These are phyloP conservation scores for Xerocomellus intermedius DNA, from an alignment of 768 basidiomycete species.

Conservation along the genomic window DNA sequence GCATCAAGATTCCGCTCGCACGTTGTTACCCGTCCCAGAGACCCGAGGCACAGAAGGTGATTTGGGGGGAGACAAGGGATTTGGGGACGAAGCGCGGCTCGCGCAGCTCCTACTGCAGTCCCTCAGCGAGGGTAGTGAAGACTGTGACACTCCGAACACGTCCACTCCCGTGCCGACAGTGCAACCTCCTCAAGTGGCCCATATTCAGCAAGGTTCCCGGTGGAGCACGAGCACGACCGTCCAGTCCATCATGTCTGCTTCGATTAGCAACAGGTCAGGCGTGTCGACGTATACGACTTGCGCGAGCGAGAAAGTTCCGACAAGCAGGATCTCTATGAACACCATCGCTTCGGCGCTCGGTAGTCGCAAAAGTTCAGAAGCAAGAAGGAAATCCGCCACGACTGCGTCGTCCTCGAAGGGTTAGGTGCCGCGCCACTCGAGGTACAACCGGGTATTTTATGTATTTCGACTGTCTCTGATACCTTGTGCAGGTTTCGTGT, in stretches of 20 bases:
- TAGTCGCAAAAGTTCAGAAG: slow-evolving; percentile 28
- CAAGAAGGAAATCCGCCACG: slow-evolving; percentile 24
- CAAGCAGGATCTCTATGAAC: slow-evolving; percentile 28
- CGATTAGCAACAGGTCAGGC: slow-evolving; percentile 26
- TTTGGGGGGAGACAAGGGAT: slow-evolving; percentile 14
- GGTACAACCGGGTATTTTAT: not conserved
- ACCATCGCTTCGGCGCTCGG: slow-evolving; percentile 25
- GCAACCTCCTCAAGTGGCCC: slow-evolving; percentile 16
- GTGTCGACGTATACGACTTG: slow-evolving; percentile 30
- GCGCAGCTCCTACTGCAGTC: slow-evolving; percentile 33
- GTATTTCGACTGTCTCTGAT: not conserved
- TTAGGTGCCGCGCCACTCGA: slow-evolving; percentile 4
- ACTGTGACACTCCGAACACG: not conserved
- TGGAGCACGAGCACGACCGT: slow-evolving; percentile 34
- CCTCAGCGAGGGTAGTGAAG: slow-evolving; percentile 16
- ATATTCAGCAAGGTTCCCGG: slow-evolving; percentile 24
- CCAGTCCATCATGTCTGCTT: slow-evolving; percentile 25
- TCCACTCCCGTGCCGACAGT: slow-evolving; percentile 6
- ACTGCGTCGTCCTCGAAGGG: slow-evolving; percentile 29
- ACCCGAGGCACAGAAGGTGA: slow-evolving; percentile 18
- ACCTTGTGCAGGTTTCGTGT: not conserved
- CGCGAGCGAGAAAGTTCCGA: slow-evolving; percentile 24
- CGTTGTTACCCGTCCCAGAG: slow-evolving; percentile 24
- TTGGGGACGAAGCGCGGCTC: slow-evolving; percentile 30
- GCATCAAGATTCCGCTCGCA: slow-evolving; percentile 29